A percentile compares a stretch with the other conserved stretches of the same genome.
Conservation (phyloP, 2,329 filamentous ascomycete genomes). For the Apiospora aurea region DNA sequence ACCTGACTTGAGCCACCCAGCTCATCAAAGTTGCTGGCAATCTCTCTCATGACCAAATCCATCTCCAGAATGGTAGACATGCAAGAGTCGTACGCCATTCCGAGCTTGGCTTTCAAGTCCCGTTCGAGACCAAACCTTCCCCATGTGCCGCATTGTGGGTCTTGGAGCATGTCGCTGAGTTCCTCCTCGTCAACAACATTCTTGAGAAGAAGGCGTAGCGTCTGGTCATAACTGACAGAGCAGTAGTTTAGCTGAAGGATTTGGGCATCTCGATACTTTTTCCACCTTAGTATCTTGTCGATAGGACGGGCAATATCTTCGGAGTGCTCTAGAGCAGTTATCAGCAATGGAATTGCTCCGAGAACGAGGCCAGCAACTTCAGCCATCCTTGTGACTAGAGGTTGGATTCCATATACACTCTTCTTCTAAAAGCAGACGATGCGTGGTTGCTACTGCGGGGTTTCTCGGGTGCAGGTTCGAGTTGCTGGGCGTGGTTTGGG, state of each 20-base stretch:
- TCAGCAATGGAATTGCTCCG: neutral
- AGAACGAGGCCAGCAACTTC: neutral
- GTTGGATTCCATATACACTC: too few relatives aligned
- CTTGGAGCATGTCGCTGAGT: neutral
- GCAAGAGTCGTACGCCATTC: neutral
- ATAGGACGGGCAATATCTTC: neutral
- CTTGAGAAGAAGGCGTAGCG: neutral
- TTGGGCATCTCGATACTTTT: neutral
- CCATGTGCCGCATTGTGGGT: neutral
- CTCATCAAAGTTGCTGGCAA: neutral
- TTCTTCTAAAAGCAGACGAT: too few relatives aligned
- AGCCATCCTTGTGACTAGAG: neutral
- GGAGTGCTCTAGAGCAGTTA: neutral
- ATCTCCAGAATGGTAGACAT: neutral
- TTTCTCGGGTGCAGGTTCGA: neutral
- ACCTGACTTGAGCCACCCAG: neutral
- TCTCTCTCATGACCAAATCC: neutral
- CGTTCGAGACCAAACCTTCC: neutral
- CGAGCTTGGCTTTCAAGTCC: neutral
- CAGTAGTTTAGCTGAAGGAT: neutral
- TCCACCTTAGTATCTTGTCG: neutral
- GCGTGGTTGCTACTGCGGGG: neutral
- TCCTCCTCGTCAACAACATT: neutral
- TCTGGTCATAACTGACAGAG: neutral
- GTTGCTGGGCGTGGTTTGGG: neutral